These are phyloP conservation scores for Saccharomycopsis fermentans DNA, from an alignment of 805 yeast species.

Conservation along the genomic window DNA sequence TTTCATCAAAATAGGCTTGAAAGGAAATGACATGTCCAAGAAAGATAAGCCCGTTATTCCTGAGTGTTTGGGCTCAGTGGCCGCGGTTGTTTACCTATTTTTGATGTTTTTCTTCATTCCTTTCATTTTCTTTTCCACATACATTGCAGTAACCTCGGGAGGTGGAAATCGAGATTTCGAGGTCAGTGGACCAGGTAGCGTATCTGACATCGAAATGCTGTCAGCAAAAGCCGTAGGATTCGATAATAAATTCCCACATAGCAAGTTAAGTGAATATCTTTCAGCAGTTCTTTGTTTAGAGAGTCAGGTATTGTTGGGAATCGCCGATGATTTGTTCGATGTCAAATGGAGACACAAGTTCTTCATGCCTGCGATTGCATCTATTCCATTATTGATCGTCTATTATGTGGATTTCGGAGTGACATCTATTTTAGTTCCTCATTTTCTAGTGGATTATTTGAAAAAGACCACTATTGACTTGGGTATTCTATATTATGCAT, in stretches of 20 bases:
- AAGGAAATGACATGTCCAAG: constrained; percentile 78
- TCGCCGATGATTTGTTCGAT: constrained; percentile 92
- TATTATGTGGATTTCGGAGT: constrained; percentile 92
- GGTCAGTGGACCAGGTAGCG: constrained; percentile 7
- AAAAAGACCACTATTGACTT: constrained; percentile 45
- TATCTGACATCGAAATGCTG: constrained; percentile 3
- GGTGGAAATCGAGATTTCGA: constrained; percentile 46
- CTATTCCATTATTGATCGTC: constrained; percentile 82
- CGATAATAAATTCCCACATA: constrained; percentile 52
- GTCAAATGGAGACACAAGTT: constrained; percentile 96
- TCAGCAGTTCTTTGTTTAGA: constrained; percentile 78
- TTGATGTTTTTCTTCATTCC: constrained; percentile 82
- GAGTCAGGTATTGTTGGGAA: constrained; percentile 74
- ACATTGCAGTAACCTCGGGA: constrained; percentile 49
- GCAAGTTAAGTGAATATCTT: constrained; percentile 73
- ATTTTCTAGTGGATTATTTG: constrained; percentile 35
- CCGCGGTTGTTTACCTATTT: constrained; percentile 72
- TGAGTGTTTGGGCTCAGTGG: constrained; percentile 86
- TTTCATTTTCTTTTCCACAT: constrained; percentile 67
- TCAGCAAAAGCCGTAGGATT: not conserved
- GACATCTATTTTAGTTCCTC: constrained; percentile 78
- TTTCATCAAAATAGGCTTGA: constrained; percentile 71
- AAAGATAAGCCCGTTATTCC: constrained; percentile 66
- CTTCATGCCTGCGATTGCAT: constrained; percentile 88
- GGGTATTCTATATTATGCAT: constrained; percentile 69